phyloP scores from a whole-genome alignment of 2,329 filamentous ascomycete genomes.

The Arthrobotrys musiformis region DNA sequence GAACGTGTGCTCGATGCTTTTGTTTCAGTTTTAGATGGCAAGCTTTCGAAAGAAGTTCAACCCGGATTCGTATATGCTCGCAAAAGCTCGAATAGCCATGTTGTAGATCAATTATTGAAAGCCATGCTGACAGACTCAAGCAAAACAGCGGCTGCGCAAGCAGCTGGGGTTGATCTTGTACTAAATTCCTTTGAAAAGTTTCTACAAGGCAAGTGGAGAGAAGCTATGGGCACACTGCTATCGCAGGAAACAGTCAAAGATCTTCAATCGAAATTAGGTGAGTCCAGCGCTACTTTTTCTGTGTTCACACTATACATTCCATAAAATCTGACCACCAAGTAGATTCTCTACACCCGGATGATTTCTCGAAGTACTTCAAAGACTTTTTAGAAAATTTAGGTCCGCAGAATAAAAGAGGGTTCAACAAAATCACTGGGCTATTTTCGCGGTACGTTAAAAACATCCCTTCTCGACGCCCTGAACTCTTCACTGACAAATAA shows the following conservation, averaged over 20 bases:
- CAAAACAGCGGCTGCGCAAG: constrained; percentile 60
- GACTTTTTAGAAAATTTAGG: constrained; percentile 66
- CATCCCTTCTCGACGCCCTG: background rate
- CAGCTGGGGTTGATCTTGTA: constrained; percentile 72
- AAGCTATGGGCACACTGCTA: constrained; percentile 87
- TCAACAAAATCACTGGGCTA: constrained; percentile 84
- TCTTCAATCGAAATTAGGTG: constrained; percentile 76
- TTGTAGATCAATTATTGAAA: constrained; percentile 57
- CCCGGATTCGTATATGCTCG: constrained; percentile 41
- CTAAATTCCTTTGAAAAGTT: constrained; percentile 96
- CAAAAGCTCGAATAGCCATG: constrained; percentile 56
- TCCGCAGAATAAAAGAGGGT: constrained; percentile 71
- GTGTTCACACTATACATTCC: constrained; percentile 65
- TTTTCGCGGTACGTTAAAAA: constrained; percentile 63
- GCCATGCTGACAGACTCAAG: constrained; percentile 56
- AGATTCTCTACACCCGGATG: constrained; percentile 59
- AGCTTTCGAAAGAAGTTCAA: constrained; percentile 56
- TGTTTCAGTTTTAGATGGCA: constrained; percentile 56
- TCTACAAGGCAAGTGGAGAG: constrained; percentile 84
- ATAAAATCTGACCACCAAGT: constrained; percentile 64
- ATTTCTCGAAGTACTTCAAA: constrained; percentile 70
- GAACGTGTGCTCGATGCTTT: constrained; percentile 59
- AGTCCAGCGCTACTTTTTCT: constrained; percentile 71
- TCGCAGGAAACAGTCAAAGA: constrained; percentile 75
- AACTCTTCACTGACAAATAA: background rate